Evolutionary conservation across 306 rosid species (phyloP), one percentile per base, ranked within the genome.

Genomic region (Quillaja saponaria): DNA sequence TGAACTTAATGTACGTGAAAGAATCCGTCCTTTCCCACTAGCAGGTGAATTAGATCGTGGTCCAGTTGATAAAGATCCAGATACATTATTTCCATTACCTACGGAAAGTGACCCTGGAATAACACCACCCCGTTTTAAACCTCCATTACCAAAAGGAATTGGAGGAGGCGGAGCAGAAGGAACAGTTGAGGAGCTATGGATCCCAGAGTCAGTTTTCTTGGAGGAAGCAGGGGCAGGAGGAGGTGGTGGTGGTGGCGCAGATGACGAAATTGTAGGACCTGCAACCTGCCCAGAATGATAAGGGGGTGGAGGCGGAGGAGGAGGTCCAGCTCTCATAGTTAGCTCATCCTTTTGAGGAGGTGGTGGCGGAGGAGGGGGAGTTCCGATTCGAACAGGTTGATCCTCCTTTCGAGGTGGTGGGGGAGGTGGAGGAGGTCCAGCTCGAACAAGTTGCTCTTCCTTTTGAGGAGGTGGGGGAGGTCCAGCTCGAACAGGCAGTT

Each of bases 151-250:
- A 21, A 64, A n/a, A 17, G 83, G 81, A 51, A 51, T 33, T 15
- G 95, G 95, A 55, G 95, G 95, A 57, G 95, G 91, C 11, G 96
- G 97, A 12, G 63, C 74, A 40, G 54, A 50, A 62, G 87, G 77
- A 57, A 56, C 61, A 52, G 71, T 28, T 10, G 74, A 6, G 17
- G 80, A 69, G 46, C 49, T 78, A 65, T 63, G 47, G 33, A 51
- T 49, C 34, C 73, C 41, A 52, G 74, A 59, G 66, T 49, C 58
- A 5, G 54, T 45, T 45, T 49, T 55, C 59, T 73, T 61, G 14
- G 71, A 80, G 53, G 79, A 48, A 50, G 42, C 21, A 55, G 78
- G 52, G 38, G 71, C 40, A 31, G 49, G 19, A 44, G 75, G 68
- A 20, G 76, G 85, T 20, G 81, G 76, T 0, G 69, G 78, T 10